Base-by-base conservation (phyloP, 2,329 filamentous ascomycete species). In the Beauveria varroae region DNA sequence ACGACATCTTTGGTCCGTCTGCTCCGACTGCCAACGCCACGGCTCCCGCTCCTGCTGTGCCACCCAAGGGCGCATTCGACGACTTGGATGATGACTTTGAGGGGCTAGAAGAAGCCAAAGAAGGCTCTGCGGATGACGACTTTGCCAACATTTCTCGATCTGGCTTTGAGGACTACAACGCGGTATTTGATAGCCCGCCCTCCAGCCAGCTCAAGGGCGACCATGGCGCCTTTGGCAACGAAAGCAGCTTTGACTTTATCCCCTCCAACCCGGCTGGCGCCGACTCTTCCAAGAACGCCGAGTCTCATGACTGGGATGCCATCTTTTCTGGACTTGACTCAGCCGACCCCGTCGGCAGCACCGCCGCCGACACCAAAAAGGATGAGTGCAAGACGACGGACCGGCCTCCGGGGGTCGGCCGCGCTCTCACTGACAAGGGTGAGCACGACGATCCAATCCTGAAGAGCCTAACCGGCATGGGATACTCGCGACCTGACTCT, bases 381-480 rank as follows among this genome's bases (percentile, higher is more conserved):
- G 53, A 55, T 8, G 53, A 52, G 12, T 12, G 57, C 37, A 57
- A 61, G 37, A 16, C 54, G 18, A n/a, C 64, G n/a, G 60, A 64
- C 37, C 69, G 70, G 9, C 72, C 72, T 12, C 53, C 70, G 12
- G 63, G 66, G 0, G 67, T 74, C 0, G 90, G 88, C 5, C 83
- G 90, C 67, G 88, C 89, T 6, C 77, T 93, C 56, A 89, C 86
- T 50, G 83, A 86, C 57, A 85, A 87, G 22, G 89, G 89, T 3
- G 89, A 89, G 69, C 90, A 96, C 69, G 93, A 98, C 70, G 93
- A 98, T 71, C 89, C 91, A 9, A 93, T 96, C 61, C 77, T 98
- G 66, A 96, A 96, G 79, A 87, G 92, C 67, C 74, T 98, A 70
- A 96, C 91, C 1, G 82, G 85, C 10, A 96, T 98, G 92, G 93